phyloP scores from a whole-genome alignment of 1,284 basidiomycete species.

The Hemileia vastatrix region DNA sequence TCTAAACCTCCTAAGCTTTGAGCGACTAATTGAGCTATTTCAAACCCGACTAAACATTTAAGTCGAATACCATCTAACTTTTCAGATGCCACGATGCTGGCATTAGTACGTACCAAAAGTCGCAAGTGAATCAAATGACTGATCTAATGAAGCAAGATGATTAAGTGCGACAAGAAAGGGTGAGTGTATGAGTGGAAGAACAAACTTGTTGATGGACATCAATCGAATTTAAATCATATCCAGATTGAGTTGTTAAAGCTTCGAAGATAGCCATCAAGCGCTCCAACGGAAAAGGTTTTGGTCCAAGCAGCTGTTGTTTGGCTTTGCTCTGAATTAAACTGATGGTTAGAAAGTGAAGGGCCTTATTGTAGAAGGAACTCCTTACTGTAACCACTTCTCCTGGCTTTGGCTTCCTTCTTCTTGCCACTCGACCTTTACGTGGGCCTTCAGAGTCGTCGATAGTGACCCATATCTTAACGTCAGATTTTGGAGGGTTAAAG shows the following conservation, averaged over 20 bases:
- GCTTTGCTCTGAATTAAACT: neutral
- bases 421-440: neutral
- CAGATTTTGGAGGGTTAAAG: conserved; percentile 15
- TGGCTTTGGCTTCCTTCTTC: conserved; percentile 8
- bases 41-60: too few relatives aligned
- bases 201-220: conserved; percentile 22
- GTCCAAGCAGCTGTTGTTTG: conserved; percentile 39
- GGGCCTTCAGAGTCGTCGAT: neutral
- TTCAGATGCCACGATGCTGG: too few relatives aligned
- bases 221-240: conserved; percentile 23
- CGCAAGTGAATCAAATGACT: too few relatives aligned
- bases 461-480: conserved; percentile 13
- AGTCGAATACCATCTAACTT: too few relatives aligned
- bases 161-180: too few relatives aligned
- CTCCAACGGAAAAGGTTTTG: conserved; percentile 38
- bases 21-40: too few relatives aligned
- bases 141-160: too few relatives aligned
- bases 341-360: neutral
- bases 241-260: conserved; percentile 37
- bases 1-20: too few relatives aligned
- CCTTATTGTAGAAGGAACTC: neutral
- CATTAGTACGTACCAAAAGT: too few relatives aligned
- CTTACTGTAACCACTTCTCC: conserved; percentile 12
- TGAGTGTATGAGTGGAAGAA: too few relatives aligned
- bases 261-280: conserved; percentile 41